A percentile compares a stretch with the other conserved stretches of the same genome.
Evolutionary conservation across 2,329 filamentous ascomycete species (phyloP).

Genomic region (Aspergillus pseudonomiae): DNA sequence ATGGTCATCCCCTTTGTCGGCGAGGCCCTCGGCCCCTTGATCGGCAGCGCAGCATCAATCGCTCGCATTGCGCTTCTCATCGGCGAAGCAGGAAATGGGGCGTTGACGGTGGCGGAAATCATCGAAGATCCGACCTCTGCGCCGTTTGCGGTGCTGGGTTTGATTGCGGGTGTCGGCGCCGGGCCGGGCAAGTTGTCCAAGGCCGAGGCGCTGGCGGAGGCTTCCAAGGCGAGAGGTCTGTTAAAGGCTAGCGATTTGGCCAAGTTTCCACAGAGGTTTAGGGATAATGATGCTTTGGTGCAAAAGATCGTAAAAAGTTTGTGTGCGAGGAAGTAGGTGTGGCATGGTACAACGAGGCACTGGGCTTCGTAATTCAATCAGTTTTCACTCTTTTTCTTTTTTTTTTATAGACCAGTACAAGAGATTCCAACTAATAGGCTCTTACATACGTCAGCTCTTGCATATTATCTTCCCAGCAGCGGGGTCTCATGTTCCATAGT

Average conservation of each 20-base stretch:
- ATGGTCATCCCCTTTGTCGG: constrained; percentile 10
- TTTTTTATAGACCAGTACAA: no score
- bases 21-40: not conserved
- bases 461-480: no score
- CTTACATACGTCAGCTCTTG: no score
- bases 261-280: not conserved
- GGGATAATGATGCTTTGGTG: not conserved
- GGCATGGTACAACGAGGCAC: not conserved
- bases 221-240: not conserved
- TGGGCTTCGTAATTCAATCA: not conserved
- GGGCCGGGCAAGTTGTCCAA: not conserved
- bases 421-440: no score
- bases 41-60: constrained; percentile 1
- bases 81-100: constrained; percentile 3
- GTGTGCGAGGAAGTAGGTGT: not conserved
- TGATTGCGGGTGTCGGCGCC: not conserved
- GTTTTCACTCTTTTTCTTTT: no score
- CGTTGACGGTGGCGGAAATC: not conserved
- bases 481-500: no score
- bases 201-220: not conserved
- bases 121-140: constrained; percentile 7
- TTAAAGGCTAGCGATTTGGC: not conserved
- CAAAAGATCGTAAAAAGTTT: constrained; percentile 2
- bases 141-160: constrained; percentile 3
- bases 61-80: constrained; percentile 2